Conservation (phyloP, 768 basidiomycete species). For the Boletales sp. region DNA sequence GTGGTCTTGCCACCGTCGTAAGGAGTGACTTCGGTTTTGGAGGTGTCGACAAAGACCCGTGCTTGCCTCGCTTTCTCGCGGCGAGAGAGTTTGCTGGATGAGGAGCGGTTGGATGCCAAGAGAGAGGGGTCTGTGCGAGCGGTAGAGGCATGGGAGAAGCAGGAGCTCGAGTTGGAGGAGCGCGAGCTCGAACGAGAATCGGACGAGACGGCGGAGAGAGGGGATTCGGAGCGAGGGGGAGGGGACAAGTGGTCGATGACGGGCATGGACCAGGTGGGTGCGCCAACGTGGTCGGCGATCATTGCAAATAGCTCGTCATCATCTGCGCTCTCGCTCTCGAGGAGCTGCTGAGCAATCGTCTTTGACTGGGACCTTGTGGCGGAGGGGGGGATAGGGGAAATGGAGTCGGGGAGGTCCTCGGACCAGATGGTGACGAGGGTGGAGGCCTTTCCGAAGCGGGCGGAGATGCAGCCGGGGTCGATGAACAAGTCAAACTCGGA, state of each 20-base stretch:
- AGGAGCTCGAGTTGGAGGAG: constrained; percentile 72
- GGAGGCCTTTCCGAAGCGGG: constrained; percentile 49
- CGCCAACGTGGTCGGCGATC: constrained; percentile 67
- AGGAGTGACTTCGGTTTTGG: constrained; percentile 77
- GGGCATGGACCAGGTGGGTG: constrained; percentile 68
- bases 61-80: constrained; percentile 67
- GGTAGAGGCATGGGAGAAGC: constrained; percentile 62
- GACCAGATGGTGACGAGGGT: constrained; percentile 67
- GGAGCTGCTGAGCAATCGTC: constrained; percentile 71
- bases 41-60: constrained; percentile 68
- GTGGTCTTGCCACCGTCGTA: constrained; percentile 89
- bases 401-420: constrained; percentile 39
- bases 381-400: constrained; percentile 16
- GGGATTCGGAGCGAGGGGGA: constrained; percentile 51
- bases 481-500: constrained; percentile 76
- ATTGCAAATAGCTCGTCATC: constrained; percentile 72
- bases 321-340: constrained; percentile 67
- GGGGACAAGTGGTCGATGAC: constrained; percentile 56
- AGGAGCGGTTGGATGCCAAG: constrained; percentile 38
- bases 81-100: constrained; percentile 54
- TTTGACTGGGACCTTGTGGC: constrained; percentile 34
- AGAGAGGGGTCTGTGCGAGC: constrained; percentile 51
- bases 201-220: constrained; percentile 52
- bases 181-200: constrained; percentile 52
- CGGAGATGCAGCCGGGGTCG: constrained; percentile 74